Percentiles rank a stretch among this genome's conserved stretches.
Evolutionary conservation across 2,329 filamentous ascomycete genomes (phyloP).

Genomic region (Harringtonia lauricola): DNA sequence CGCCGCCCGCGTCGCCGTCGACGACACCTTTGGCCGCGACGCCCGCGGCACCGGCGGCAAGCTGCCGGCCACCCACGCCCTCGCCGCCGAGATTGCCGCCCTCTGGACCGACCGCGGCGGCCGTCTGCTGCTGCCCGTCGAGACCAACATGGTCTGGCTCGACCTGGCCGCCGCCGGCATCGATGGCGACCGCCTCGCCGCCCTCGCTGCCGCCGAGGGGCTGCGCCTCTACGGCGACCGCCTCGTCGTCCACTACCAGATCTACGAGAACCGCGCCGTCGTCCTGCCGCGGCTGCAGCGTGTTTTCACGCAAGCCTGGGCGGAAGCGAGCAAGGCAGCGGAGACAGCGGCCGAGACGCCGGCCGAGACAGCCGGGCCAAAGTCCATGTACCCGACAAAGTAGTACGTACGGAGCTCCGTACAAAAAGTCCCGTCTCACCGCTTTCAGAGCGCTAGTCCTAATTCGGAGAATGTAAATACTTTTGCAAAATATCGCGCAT

Average conservation of each 20-base stretch:
- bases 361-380: background rate
- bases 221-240: constrained; percentile 28
- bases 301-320: constrained; percentile 35
- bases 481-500: no score
- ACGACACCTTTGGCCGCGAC: constrained; percentile 61
- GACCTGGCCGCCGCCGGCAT: constrained; percentile 53
- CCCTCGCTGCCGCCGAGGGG: constrained; percentile 30
- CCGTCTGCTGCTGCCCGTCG: constrained; percentile 53
- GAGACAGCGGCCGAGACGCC: background rate
- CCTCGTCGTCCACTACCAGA: constrained; percentile 45
- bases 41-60: constrained; percentile 48
- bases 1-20: constrained; percentile 64
- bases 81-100: constrained; percentile 46
- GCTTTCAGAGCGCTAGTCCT: no score
- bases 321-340: background rate
- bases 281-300: constrained; percentile 45
- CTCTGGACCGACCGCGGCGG: constrained; percentile 63
- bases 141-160: constrained; percentile 92
- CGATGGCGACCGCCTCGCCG: constrained; percentile 23
- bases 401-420: no score
- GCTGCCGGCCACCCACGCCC: constrained; percentile 47
- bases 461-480: no score
- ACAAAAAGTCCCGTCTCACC: background rate
- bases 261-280: constrained; percentile 47
- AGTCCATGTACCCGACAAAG: background rate